Conservation (phyloP, 1,139 yeast species). For the Suzukiozyma palmioleophila region DNA sequence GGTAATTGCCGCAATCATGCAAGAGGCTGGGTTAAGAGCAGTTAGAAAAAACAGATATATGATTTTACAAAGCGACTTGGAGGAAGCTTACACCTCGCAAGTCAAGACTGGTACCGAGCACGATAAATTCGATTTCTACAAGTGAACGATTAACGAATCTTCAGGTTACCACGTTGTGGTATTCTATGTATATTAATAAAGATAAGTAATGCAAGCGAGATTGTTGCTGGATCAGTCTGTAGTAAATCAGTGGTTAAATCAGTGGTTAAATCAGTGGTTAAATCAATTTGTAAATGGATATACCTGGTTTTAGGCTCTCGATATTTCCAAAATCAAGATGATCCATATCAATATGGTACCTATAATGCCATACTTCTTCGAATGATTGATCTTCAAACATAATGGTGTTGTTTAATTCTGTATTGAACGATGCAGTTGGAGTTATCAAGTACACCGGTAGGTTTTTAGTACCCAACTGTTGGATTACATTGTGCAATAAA, state of each 20-base stretch:
- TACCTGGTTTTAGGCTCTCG: conserved; percentile 54
- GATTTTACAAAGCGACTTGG: conserved; percentile 90
- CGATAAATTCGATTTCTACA: conserved; percentile 96
- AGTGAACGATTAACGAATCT: conserved; percentile 34
- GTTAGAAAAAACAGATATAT: conserved; percentile 97
- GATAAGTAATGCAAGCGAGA: neutral
- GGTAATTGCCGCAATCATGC: conserved; percentile 98
- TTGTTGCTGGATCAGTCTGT: conserved; percentile 2
- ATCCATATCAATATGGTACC: conserved; percentile 59
- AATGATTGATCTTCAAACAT: conserved; percentile 9
- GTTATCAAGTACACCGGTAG: conserved; percentile 33
- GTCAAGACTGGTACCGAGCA: conserved; percentile 94
- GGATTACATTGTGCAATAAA: conserved; percentile 17
- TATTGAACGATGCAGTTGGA: conserved; percentile 45
- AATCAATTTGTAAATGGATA: conserved; percentile 46
- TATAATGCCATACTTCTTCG: conserved; percentile 38
- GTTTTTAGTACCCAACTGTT: conserved; percentile 6
- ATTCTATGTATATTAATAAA: neutral
- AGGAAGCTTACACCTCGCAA: conserved; percentile 95
- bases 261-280: conserved; percentile 14
- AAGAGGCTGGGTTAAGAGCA: conserved; percentile 98
- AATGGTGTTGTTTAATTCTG: conserved; percentile 8
- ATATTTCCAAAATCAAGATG: conserved; percentile 52
- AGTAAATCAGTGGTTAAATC: too few species aligned
- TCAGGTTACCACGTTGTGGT: neutral